These are phyloP conservation scores for Ogataea salicorniae DNA, from an alignment of 805 yeast species.

Conservation along the genomic window DNA sequence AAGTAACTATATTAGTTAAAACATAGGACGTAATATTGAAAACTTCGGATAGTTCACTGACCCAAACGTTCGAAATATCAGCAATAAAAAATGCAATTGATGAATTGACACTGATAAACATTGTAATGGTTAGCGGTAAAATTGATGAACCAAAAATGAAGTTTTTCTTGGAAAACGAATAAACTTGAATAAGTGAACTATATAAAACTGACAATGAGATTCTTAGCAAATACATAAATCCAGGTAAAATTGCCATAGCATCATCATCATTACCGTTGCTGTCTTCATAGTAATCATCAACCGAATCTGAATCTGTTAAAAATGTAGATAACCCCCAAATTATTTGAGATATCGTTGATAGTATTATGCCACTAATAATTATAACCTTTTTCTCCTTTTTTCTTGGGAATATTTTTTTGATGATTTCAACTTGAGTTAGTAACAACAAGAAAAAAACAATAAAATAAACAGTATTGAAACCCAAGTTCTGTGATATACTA, in stretches of 20 bases:
- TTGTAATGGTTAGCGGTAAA: constrained; percentile 50
- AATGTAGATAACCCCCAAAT: constrained; percentile 69
- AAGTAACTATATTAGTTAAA: constrained; percentile 65
- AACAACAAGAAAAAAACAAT: constrained; percentile 54
- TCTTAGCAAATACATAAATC: constrained; percentile 67
- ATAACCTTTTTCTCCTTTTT: constrained; percentile 63
- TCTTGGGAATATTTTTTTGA: constrained; percentile 62
- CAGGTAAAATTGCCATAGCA: constrained; percentile 56
- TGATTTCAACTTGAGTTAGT: constrained; percentile 65
- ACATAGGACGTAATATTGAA: constrained; percentile 70
- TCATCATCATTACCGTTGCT: constrained; percentile 34
- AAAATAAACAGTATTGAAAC: constrained; percentile 53
- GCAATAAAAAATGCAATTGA: constrained; percentile 71
- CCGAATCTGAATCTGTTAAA: constrained; percentile 12
- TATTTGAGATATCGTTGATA: constrained; percentile 53
- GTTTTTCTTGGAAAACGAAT: constrained; percentile 46
- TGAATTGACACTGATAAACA: constrained; percentile 49
- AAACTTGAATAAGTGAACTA: constrained; percentile 57
- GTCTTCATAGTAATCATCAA: constrained; percentile 9
- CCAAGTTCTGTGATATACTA: constrained; percentile 37
- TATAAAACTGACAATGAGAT: constrained; percentile 67
- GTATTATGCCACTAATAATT: constrained; percentile 50
- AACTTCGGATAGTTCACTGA: constrained; percentile 66
- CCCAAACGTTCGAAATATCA: constrained; percentile 72
- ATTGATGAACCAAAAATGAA: constrained; percentile 45